Evolutionary conservation across 192 early-diverging fungal genomes (phyloP), one percentile per base, ranked within the genome.

Genomic region (Coemansia guatemalensis): DNA sequence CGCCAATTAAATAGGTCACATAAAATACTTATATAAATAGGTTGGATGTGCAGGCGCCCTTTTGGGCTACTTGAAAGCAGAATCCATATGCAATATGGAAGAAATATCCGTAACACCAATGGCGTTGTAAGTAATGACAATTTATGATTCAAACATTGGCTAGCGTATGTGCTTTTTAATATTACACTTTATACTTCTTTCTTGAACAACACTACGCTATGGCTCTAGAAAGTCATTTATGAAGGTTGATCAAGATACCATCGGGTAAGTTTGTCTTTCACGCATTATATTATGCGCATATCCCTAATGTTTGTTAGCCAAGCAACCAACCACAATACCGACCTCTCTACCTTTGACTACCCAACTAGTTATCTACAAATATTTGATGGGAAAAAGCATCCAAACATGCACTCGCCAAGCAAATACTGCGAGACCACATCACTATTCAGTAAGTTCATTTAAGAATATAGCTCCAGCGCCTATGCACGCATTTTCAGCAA

Each of bases 341-440:
- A 17, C 39, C 17, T 44, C 17, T 17, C 12, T 17, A 44, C 27
- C 51, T n/a, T 25, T 48, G 35, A 2, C 35, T 41, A 22, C 3
- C 21, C 32, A 22, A 30, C 12, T 60, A 93, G 90, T n/a, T 93
- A 93, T 11, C 69, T 95, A 5, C 85, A 88, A 51, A 85, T 95
- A 14, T 93, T 95, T 62, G 82, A 88, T 41, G 71, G 85, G 23
- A 88, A 90, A 55, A 68, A 84, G 1, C 93, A 95, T 57, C 92
- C 93, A n/a, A 93, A 87, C 58, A 90, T 92, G 83, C 89, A 91
- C 65, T 83, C 71, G 60, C 83, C 78, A 47, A 77, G 77, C 4
- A 85, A 69, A 25, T 67, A 70, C 18, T 87, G 87, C 70, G 91
- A 91, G 65, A 87, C 89, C 1, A 67, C 86, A 6, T 93, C 92